Conservation (phyloP, 1,284 basidiomycete species). For the Kalmanozyma brasiliensis region DNA sequence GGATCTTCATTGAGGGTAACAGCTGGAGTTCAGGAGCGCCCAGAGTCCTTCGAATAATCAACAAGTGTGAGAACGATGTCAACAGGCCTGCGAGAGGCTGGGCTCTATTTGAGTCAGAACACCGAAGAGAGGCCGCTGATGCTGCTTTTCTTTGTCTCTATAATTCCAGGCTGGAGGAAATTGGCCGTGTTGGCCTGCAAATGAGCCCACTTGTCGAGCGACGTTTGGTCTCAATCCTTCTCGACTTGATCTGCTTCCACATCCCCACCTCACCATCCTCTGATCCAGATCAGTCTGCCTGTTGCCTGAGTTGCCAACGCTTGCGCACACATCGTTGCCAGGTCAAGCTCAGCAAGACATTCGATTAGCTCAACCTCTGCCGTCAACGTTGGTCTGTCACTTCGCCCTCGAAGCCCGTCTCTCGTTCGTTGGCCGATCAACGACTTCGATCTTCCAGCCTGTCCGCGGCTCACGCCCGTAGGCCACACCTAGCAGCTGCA, state of each 20-base stretch:
- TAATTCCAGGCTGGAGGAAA: too few species aligned
- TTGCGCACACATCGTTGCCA: slow-evolving; percentile 16
- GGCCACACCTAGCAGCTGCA: not conserved
- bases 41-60: too few species aligned
- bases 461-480: slow-evolving; percentile 3
- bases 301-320: slow-evolving; percentile 16
- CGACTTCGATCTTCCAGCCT: not conserved
- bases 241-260: not conserved
- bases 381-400: not conserved
- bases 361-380: slow-evolving; percentile 21
- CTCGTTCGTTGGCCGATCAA: not conserved
- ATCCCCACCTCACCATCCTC: slow-evolving; percentile 1
- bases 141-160: too few species aligned
- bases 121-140: too few species aligned
- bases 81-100: too few species aligned
- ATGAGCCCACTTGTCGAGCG: too few species aligned
- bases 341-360: slow-evolving; percentile 21
- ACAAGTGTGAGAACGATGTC: too few species aligned
- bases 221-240: not conserved
- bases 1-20: too few species aligned
- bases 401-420: slow-evolving; percentile 1
- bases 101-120: too few species aligned
- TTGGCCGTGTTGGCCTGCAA: too few species aligned
- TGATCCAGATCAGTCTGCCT: not conserved
- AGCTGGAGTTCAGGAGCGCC: too few species aligned